phyloP scores from a whole-genome alignment of 2,329 filamentous ascomycete species.

The Talaromyces amestolkiae region DNA sequence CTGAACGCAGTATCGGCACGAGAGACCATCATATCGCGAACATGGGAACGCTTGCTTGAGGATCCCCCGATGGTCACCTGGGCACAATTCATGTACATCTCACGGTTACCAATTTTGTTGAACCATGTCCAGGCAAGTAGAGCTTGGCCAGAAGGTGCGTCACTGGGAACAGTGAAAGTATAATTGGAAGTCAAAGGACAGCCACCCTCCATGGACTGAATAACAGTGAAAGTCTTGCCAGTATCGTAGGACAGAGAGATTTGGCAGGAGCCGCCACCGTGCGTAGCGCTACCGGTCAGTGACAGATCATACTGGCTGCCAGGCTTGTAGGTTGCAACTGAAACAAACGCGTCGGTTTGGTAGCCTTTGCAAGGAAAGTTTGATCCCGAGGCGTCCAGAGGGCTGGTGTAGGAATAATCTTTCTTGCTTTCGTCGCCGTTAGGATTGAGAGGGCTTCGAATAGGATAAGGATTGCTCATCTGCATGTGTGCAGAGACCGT shows the following conservation, averaged over 20 bases:
- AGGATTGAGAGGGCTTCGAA: constrained; percentile 52
- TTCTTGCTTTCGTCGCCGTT: constrained; percentile 45
- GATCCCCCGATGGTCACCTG: constrained; percentile 58
- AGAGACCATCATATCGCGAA: constrained; percentile 18
- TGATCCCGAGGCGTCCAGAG: constrained; percentile 57
- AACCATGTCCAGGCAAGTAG: constrained; percentile 76
- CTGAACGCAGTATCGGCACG: constrained; percentile 44
- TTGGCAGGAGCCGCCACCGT: constrained; percentile 74
- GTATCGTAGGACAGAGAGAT: constrained; percentile 71
- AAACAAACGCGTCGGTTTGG: constrained; percentile 50
- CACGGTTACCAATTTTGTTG: constrained; percentile 72
- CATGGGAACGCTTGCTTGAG: constrained; percentile 20
- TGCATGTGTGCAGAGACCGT: constrained; percentile 52
- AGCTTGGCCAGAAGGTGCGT: constrained; percentile 60
- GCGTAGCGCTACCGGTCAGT: constrained; percentile 60
- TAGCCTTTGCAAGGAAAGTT: constrained; percentile 78
- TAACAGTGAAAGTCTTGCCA: constrained; percentile 67
- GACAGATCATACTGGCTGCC: constrained; percentile 64
- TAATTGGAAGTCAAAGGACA: constrained; percentile 56
- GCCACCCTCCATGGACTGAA: constrained; percentile 61
- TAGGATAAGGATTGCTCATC: constrained; percentile 54
- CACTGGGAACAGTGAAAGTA: constrained; percentile 64
- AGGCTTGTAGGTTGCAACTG: constrained; percentile 61
- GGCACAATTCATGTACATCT: constrained; percentile 87
- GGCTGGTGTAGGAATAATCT: constrained; percentile 71